Evolutionary conservation across 352 stramenopile species (phyloP), one percentile per base, ranked within the genome.

Genomic region (Phytophthora ramorum): DNA sequence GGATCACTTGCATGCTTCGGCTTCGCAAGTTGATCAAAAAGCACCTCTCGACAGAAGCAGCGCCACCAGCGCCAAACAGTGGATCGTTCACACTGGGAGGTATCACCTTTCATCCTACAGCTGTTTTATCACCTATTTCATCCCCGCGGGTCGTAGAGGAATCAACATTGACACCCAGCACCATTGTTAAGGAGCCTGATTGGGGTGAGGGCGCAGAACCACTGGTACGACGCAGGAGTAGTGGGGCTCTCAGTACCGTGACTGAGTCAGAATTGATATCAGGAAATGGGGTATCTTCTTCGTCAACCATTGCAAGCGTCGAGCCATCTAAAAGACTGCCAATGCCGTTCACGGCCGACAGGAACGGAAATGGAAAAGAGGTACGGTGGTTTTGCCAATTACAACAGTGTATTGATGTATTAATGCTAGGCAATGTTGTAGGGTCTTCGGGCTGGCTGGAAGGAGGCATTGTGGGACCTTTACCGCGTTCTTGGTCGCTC

Each of bases 1-100:
- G 86, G 86, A 89, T 94, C 17, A 78, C 83, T 13, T 85, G 75
- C 51, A 87, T 92, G 65, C 68, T 91, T 14, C 84, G 90, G 34
- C 79, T 95, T 47, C 83, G 82, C 22, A 87, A 89, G 19, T 45
- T 86, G 19, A 92, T 93, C 49, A 87, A 87, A 37, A 76, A 78
- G 17, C 78, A 83, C 50, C 43, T 94, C 26, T 76, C 71, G n/a
- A 79, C 69, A 8, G 66, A 81, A 34, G 44, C 65, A 24, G 63
- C 67, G 0, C 53, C 66, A 10, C 58, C 66, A 32, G 66, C 73
- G 49, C 63, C 66, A 35, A 78, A 63, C n/a, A 71, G 72, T 62
- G 68, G 58, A 0, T 86, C 75, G 12, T 86, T 85, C 45, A 88
- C 71, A 6, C 69, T 74, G 34, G 76, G 62, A 26, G 75, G 68